These are phyloP conservation scores for Brassica napus DNA, from an alignment of 345 rosid species.

Conservation along the genomic window Da-Ae NC_063444.1:10791001-10791500, in stretches of 20 bases:
- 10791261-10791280: constrained; percentile 43
- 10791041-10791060: constrained; percentile 34
- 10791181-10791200: neutral
- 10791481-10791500: too few relatives aligned
- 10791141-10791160: too few relatives aligned
- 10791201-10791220: constrained; percentile 5
- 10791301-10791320: constrained; percentile 28
- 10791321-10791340: constrained; percentile 35
- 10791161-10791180: neutral
- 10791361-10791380: constrained; percentile 32
- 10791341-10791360: neutral
- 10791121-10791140: constrained; percentile 6
- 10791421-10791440: too few relatives aligned
- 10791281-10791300: constrained; percentile 37
- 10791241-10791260: constrained; percentile 47
- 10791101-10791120: neutral
- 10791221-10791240: neutral
- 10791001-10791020: constrained; percentile 38
- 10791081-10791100: constrained; percentile 1
- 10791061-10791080: constrained; percentile 8
- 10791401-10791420: too few relatives aligned
- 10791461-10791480: too few relatives aligned
- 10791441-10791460: too few relatives aligned
- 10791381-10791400: neutral
- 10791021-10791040: constrained; percentile 17